Evolutionary conservation across 2,329 filamentous ascomycete genomes (phyloP).

Genomic region (Hymenotorrendiella dingleyae): DNA sequence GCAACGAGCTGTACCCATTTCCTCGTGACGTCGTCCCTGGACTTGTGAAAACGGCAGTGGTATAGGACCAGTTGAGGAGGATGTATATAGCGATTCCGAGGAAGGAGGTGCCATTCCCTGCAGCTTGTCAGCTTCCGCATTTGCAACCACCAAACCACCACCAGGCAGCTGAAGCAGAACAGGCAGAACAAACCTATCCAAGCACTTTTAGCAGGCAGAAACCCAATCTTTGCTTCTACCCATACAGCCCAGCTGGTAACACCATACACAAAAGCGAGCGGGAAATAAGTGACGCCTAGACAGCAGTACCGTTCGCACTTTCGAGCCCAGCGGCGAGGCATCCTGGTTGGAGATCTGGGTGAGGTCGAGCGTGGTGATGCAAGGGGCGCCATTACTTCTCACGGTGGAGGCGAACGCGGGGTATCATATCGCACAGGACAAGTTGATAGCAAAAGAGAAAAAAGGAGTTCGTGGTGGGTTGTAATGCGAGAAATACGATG

Average conservation of each 20-base stretch:
- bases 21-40: conserved; percentile 65
- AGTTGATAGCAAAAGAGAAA: no score
- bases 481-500: no score
- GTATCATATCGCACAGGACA: no score
- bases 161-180: neutral
- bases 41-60: conserved; percentile 84
- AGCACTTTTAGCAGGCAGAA: conserved; percentile 42
- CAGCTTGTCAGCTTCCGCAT: no score
- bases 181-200: conserved; percentile 48
- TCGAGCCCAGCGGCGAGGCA: conserved; percentile 56
- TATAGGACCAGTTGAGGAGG: conserved; percentile 84
- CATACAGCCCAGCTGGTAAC: conserved; percentile 93
- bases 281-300: conserved; percentile 70
- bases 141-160: conserved; percentile 11
- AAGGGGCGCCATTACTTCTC: conserved; percentile 24
- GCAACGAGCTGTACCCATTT: conserved; percentile 72
- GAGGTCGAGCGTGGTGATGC: conserved; percentile 16
- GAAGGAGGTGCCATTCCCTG: conserved; percentile 51
- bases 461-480: no score
- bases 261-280: conserved; percentile 82
- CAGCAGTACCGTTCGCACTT: conserved; percentile 82
- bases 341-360: conserved; percentile 37
- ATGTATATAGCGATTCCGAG: conserved; percentile 67
- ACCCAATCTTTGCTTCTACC: conserved; percentile 72
- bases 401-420: no score